Base-by-base conservation (phyloP, 108 stramenopile species). In the Discostella stelligeroides region DNA sequence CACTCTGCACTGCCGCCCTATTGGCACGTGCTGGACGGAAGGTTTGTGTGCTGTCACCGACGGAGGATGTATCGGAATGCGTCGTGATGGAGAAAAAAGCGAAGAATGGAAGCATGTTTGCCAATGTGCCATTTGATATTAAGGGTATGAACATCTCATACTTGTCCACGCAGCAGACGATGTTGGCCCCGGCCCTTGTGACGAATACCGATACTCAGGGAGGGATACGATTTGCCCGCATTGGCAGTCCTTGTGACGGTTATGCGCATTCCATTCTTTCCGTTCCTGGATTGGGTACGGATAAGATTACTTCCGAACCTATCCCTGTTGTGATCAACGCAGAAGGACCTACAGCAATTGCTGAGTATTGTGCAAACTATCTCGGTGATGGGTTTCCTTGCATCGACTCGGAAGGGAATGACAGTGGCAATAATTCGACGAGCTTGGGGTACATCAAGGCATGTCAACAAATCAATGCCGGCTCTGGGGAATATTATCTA, bases 141-240 rank as follows among this genome's bases (percentile, higher is more conserved):
- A 69, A 85, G 1, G 51, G 59, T 15, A 66, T 66, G 17, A 83
- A 87, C 64, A 63, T 91, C 49, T 18, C 87, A 10, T 82, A 80
- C 27, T 25, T 88, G n/a, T 65, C 74, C 15, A 65, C 66, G 55
- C 84, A 88, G 50, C 90, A 92, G 63, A 30, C 66, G n/a, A 27
- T 89, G 7, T 64, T 96, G 75, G 89, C 87, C 7, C 92, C 95
- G 8, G 95, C 92, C 6, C 62, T 93, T 18, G 74, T 78, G 30
- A 90, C 88, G 12, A 60, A 65, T 1, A 83, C 86, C 0, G 95
- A 96, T 53, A 64, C 41, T 40, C 92, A 92, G 51, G 95, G 95
- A 27, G 95, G 95, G 18, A 71, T 96, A 14, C 86, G 95, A 37
- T 93, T 96, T 70, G 85, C 90, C 11, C 72, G 86, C 25, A 83